Evolutionary conservation across 1,284 basidiomycete genomes (phyloP).

Genomic region (Coniophora puteana): DNA sequence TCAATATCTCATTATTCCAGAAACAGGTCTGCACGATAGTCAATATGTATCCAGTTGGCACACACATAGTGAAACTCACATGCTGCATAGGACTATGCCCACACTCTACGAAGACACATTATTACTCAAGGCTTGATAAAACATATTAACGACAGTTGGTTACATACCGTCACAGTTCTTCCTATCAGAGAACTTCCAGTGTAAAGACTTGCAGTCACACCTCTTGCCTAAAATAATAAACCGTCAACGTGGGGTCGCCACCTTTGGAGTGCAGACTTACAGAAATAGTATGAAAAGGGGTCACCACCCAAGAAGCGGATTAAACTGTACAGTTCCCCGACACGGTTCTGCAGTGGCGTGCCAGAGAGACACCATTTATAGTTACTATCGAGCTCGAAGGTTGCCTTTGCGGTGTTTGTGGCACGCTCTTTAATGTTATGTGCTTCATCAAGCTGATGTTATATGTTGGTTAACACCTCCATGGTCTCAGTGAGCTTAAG

Average conservation of each 20-base stretch:
- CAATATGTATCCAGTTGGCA: conserved; percentile 6
- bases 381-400: conserved; percentile 82
- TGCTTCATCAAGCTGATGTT: conserved; percentile 84
- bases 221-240: conserved; percentile 52
- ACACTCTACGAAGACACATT: conserved; percentile 52
- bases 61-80: conserved; percentile 38
- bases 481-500: background rate
- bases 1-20: conserved; percentile 93
- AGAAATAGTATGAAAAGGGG: conserved; percentile 91
- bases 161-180: conserved; percentile 76
- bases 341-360: conserved; percentile 96
- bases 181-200: conserved; percentile 88
- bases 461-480: conserved; percentile 4
- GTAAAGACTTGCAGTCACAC: conserved; percentile 86
- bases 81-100: conserved; percentile 95
- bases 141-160: background rate
- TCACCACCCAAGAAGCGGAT: conserved; percentile 91
- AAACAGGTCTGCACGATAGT: conserved; percentile 61
- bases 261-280: conserved; percentile 43
- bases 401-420: conserved; percentile 95
- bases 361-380: conserved; percentile 97
- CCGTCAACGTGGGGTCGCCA: background rate
- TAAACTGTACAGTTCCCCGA: conserved; percentile 96
- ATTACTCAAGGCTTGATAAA: conserved; percentile 2
- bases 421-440: conserved; percentile 97